A percentile compares a stretch with the other conserved stretches of the same genome.
Conservation (phyloP, 2,329 filamentous ascomycete species). For the Diaporthe sp. region DNA sequence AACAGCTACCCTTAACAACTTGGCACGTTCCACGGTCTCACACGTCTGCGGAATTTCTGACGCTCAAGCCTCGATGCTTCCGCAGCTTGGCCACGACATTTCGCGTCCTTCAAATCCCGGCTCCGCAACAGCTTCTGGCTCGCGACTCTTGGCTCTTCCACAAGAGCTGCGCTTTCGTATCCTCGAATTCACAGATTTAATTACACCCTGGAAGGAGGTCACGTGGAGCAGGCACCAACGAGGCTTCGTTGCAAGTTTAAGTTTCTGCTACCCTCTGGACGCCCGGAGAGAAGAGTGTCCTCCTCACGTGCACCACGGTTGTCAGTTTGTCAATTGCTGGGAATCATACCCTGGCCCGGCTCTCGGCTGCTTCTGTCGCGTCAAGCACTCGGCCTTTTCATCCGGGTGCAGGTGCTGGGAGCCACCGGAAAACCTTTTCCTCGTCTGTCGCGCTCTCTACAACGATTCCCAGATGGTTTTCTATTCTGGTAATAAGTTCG, state of each 20-base stretch:
- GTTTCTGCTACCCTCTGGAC: not conserved
- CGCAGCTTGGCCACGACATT: not conserved
- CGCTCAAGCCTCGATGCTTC: not conserved
- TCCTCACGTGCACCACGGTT: not conserved
- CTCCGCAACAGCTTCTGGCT: not conserved
- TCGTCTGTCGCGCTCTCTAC: slow-evolving; percentile 32
- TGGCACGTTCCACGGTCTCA: not conserved
- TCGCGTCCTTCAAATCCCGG: not conserved
- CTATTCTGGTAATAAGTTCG: slow-evolving; percentile 27
- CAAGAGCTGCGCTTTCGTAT: slow-evolving; percentile 34
- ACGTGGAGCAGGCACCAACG: slow-evolving; percentile 28
- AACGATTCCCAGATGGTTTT: slow-evolving; percentile 31
- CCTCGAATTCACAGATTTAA: slow-evolving; percentile 34
- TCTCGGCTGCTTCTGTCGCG: slow-evolving; percentile 35
- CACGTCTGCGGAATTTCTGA: not conserved
- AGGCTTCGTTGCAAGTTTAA: not conserved
- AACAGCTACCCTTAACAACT: not conserved
- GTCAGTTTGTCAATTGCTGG: not conserved
- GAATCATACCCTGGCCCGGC: no score
- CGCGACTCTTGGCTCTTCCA: slow-evolving; percentile 8
- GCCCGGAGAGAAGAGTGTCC: not conserved
- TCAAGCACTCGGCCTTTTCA: slow-evolving; percentile 12
- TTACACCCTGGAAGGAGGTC: slow-evolving; percentile 35
- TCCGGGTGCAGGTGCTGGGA: slow-evolving; percentile 34
- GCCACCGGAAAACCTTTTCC: slow-evolving; percentile 27